These are phyloP conservation scores for Ulmus americana DNA, from an alignment of 331 rosid genomes.

Conservation along the genomic window DNA sequence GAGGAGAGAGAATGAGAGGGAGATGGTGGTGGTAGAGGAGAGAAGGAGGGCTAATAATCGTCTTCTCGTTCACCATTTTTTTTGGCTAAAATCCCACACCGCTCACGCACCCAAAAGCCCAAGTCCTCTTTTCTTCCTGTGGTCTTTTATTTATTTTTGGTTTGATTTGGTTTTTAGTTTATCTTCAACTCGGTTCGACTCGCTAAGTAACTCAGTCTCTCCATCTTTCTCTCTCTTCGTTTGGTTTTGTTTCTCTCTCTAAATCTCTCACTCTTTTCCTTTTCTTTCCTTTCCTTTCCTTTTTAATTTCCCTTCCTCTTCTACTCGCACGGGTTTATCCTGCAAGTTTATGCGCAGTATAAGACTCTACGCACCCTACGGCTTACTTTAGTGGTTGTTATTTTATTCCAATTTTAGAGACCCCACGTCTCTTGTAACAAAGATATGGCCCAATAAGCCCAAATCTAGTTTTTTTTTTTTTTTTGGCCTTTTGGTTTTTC, in stretches of 20 bases:
- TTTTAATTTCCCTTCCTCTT: conserved; percentile 20
- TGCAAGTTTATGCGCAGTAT: conserved; percentile 52
- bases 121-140: conserved; percentile 7
- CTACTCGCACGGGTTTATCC: conserved; percentile 28
- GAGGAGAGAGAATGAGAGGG: conserved; percentile 25
- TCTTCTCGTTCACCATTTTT: conserved; percentile 56
- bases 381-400: conserved; percentile 22
- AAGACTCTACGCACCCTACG: conserved; percentile 8
- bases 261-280: no score
- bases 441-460: no score
- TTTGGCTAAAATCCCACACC: conserved; percentile 55
- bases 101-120: conserved; percentile 33
- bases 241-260: background rate
- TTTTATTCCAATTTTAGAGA: no score
- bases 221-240: conserved; percentile 3
- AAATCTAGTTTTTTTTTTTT: no score
- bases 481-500: no score
- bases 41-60: conserved; percentile 38
- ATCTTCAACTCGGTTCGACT: conserved; percentile 23
- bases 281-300: conserved; percentile 6
- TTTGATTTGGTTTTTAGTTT: background rate
- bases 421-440: no score
- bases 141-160: conserved; percentile 5
- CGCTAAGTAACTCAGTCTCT: conserved; percentile 27
- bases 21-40: conserved; percentile 33